phyloP scores from a whole-genome alignment of 805 yeast species.

The Teunomyces lycoperdinae region DNA sequence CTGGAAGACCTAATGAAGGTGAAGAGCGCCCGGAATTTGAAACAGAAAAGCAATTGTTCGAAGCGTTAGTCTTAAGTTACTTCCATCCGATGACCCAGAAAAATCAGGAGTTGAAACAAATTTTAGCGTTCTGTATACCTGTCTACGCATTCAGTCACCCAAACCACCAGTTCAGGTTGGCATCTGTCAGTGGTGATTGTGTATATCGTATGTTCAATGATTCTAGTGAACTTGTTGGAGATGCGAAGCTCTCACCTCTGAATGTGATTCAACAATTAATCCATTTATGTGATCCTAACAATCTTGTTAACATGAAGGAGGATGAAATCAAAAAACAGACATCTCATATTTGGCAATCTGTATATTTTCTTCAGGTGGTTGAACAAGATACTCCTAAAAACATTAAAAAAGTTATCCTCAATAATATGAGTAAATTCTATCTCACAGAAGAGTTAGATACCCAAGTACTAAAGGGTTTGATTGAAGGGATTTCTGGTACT shows the following conservation, averaged over 20 bases:
- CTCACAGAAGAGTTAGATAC: constrained; percentile 28
- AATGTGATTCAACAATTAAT: constrained; percentile 66
- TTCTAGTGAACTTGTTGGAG: constrained; percentile 24
- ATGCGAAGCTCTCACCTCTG: constrained; percentile 26
- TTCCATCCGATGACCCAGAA: constrained; percentile 64
- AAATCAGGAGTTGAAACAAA: constrained; percentile 71
- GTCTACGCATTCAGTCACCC: constrained; percentile 78
- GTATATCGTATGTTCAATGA: constrained; percentile 51
- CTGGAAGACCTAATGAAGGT: constrained; percentile 11
- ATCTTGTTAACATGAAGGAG: constrained; percentile 49
- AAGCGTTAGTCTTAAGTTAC: constrained; percentile 67
- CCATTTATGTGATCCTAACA: constrained; percentile 82
- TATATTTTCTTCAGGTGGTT: constrained; percentile 52
- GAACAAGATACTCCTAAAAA: constrained; percentile 50
- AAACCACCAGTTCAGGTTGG: constrained; percentile 65
- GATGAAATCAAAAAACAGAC: constrained; percentile 42
- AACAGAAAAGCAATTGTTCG: constrained; percentile 48
- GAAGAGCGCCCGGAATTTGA: constrained; percentile 21
- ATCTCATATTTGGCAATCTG: constrained; percentile 55
- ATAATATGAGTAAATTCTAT: constrained; percentile 47
- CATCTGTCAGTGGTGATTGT: constrained; percentile 64
- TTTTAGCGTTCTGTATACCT: constrained; percentile 82
- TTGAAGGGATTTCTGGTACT: constrained; percentile 34
- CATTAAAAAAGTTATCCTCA: constrained; percentile 51
- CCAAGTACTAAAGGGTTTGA: constrained; percentile 29